Conservation (phyloP, 2,329 filamentous ascomycete genomes). For the Fonsecaea erecta region DNA sequence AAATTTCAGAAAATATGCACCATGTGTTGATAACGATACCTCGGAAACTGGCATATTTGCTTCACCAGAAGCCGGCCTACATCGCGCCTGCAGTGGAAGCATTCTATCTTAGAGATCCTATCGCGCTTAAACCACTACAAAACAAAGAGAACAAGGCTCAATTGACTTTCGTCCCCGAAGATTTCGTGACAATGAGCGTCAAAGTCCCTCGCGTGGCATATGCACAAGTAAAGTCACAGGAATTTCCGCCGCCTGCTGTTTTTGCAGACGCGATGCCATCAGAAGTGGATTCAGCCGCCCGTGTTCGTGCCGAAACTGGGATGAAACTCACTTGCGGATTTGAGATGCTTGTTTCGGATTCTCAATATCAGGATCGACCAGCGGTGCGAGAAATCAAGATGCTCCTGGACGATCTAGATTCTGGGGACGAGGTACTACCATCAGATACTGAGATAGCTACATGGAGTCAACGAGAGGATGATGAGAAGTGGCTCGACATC, state of each 20-base stretch:
- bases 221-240: conserved; percentile 86
- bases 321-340: conserved; percentile 92
- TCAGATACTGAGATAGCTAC: conserved; percentile 70
- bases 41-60: conserved; percentile 76
- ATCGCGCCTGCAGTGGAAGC: conserved; percentile 85
- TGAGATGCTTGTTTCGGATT: conserved; percentile 78
- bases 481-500: conserved; percentile 91
- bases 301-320: conserved; percentile 66
- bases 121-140: conserved; percentile 71
- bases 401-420: conserved; percentile 73
- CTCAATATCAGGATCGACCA: conserved; percentile 69
- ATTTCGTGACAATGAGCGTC: conserved; percentile 78
- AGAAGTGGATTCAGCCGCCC: conserved; percentile 51
- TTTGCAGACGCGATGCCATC: conserved; percentile 55
- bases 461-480: conserved; percentile 76
- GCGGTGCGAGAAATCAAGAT: conserved; percentile 75
- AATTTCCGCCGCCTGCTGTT: conserved; percentile 69
- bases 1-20: conserved; percentile 77
- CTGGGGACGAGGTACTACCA: conserved; percentile 73
- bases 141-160: conserved; percentile 55
- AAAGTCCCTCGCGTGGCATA: conserved; percentile 88
- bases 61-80: conserved; percentile 74
- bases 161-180: conserved; percentile 72
- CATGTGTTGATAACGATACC: conserved; percentile 74
- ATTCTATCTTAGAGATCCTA: conserved; percentile 88